Conservation (phyloP, 2,329 filamentous ascomycete genomes). For the Aspergillus awamori region DNA sequence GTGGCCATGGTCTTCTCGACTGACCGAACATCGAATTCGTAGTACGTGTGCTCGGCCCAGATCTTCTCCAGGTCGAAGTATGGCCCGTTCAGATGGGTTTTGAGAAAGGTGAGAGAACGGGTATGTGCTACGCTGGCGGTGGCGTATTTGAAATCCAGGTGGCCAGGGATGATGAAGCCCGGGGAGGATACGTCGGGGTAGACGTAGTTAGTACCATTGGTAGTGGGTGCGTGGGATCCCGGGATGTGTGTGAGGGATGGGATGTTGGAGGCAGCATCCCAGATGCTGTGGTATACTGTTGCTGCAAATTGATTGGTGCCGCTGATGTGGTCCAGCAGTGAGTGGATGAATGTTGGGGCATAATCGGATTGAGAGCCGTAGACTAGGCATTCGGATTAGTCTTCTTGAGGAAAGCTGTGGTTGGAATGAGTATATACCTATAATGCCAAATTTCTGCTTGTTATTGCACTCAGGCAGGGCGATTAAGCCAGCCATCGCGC, state of each 20-base stretch:
- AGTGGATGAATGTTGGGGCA: conserved; percentile 13
- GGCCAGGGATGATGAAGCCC: conserved; percentile 55
- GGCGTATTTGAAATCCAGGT: conserved; percentile 54
- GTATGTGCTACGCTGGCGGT: conserved; percentile 67
- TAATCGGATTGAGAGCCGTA: conserved; percentile 32
- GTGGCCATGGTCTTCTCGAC: conserved; percentile 77
- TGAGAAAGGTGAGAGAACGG: conserved; percentile 66
- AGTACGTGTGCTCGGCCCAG: conserved; percentile 77
- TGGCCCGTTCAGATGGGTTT: conserved; percentile 64
- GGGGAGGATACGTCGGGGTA: conserved; percentile 51
- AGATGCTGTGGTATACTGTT: conserved; percentile 25
- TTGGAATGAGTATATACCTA: conserved; percentile 19
- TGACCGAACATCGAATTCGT: conserved; percentile 69
- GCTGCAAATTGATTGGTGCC: conserved; percentile 10
- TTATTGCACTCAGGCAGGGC: conserved; percentile 30
- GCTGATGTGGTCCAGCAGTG: conserved; percentile 13
- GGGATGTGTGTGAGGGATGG: conserved; percentile 25
- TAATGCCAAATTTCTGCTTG: conserved; percentile 23
- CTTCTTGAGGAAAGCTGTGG: not conserved
- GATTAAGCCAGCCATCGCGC: conserved; percentile 19
- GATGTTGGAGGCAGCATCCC: conserved; percentile 11
- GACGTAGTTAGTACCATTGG: conserved; percentile 32
- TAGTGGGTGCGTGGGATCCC: not conserved
- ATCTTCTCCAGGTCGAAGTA: conserved; percentile 74
- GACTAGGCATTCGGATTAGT: conserved; percentile 17